Conservation (phyloP, 1,284 basidiomycete species). For the Coniferiporia sulphurascens region DNA sequence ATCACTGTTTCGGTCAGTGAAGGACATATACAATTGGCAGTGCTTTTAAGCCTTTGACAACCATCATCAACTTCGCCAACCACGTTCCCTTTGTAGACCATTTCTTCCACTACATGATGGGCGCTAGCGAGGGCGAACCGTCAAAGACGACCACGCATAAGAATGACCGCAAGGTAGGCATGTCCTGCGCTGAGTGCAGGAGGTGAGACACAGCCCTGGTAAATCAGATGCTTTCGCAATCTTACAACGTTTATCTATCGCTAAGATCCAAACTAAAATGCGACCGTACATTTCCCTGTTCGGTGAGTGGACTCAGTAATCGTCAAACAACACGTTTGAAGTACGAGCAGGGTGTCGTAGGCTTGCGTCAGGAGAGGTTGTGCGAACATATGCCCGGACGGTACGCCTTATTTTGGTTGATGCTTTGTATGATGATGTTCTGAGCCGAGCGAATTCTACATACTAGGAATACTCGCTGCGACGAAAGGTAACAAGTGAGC, state of each 20-base stretch:
- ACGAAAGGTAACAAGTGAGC: slow-evolving; percentile 48
- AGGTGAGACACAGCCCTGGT: slow-evolving; percentile 29
- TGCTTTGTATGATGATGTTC: background rate
- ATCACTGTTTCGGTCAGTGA: too few relatives aligned
- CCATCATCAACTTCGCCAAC: too few relatives aligned
- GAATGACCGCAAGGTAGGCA: slow-evolving; percentile 18
- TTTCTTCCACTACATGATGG: background rate
- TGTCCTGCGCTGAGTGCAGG: slow-evolving; percentile 50
- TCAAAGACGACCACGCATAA: background rate
- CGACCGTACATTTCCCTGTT: slow-evolving; percentile 30
- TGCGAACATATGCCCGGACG: slow-evolving; percentile 46
- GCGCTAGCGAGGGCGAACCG: slow-evolving; percentile 6
- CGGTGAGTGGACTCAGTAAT: background rate
- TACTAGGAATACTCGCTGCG: slow-evolving; percentile 44
- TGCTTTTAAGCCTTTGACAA: too few relatives aligned
- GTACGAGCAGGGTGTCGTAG: slow-evolving; percentile 24
- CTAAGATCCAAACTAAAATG: slow-evolving; percentile 49
- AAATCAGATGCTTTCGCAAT: background rate
- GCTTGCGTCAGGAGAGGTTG: slow-evolving; percentile 50
- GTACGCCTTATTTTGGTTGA: slow-evolving; percentile 24
- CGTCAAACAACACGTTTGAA: background rate
- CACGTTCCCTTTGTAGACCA: background rate
- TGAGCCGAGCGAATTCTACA: background rate
- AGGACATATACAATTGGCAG: too few relatives aligned
- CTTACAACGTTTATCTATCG: slow-evolving; percentile 7